These are phyloP conservation scores for Diaporthe citri DNA, from an alignment of 2,329 filamentous ascomycete species.

Conservation along the genomic window DNA sequence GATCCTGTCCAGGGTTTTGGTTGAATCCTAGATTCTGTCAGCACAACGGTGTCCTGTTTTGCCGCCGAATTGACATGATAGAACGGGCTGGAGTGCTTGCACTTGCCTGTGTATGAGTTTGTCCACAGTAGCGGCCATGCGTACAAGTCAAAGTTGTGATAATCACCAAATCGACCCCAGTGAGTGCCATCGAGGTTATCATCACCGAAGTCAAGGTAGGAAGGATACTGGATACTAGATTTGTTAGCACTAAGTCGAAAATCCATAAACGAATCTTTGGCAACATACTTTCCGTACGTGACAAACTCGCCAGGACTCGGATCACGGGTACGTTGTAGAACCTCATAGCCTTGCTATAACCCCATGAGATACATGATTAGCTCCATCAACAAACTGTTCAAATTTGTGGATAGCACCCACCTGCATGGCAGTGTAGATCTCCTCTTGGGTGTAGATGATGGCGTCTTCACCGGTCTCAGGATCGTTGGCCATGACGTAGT, in stretches of 20 bases:
- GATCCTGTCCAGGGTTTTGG: neutral
- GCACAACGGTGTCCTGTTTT: too few relatives aligned
- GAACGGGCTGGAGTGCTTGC: neutral
- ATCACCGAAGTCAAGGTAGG: accelerated
- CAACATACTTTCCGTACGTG: neutral
- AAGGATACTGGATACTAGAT: neutral
- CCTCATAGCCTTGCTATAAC: conserved; percentile 4
- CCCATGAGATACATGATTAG: neutral
- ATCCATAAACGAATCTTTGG: neutral
- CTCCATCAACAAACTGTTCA: accelerated
- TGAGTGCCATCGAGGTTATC: neutral
- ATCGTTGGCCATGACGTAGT: neutral
- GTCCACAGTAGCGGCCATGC: neutral
- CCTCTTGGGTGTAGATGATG: neutral
- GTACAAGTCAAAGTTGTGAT: neutral
- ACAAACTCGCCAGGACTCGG: too few relatives aligned
- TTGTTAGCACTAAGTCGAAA: neutral
- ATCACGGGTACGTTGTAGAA: neutral
- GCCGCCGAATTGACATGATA: neutral
- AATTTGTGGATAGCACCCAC: neutral
- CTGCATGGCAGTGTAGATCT: neutral
- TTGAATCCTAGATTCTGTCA: neutral
- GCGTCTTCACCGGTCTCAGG: neutral
- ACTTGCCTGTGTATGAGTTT: neutral
- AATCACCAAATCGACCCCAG: neutral